Base-by-base conservation (phyloP, 2,329 filamentous ascomycete genomes). In the Aspergillus unguis region DNA sequence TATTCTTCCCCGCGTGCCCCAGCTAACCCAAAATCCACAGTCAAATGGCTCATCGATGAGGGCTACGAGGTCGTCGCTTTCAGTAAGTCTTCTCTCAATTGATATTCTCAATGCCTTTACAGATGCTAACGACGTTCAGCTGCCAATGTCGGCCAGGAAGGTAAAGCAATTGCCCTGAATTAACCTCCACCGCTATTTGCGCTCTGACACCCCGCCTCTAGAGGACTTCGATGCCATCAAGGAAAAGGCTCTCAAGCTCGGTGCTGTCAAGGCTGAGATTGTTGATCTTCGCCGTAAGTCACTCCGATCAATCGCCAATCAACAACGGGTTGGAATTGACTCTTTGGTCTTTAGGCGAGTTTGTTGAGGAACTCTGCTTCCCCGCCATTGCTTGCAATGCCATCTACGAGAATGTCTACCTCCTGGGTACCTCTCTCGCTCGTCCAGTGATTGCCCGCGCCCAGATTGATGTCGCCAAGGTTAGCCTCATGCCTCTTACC, bases 291-390 rank as follows among this genome's bases (percentile, higher is more conserved):
- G 84, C 64, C 79, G 66, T 58, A 50, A 9, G 51, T 53, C 17
- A 50, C 28, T 32, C 31, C 4, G 17, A 10, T 8, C 37, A 36
- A 49, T 43, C 38, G 25, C 28, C 28, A 28, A 35, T 32, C 38
- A 37, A 40, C 23, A 17, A n/a, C 33, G 8, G 11, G 28, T 10
- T 44, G 27, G 26, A 23, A 36, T 38, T 54, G 38, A 52, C 28
- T 26, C 17, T 11, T 3, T 9, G 29, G 38, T 37, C 23, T 37
- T 50, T 27, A 62, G 51, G 51, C 40, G 86, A 90, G 73, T 92
- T 94, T 65, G 83, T 94, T 61, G 86, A 91, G 63, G 82, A 92
- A 76, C 80, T 94, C 41, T 87, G 86, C 78, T 92, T 86, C 81
- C 85, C 82, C 48, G 88, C 89, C 56, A 82, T 94, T 58, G 58